Conservation (phyloP, 2,329 filamentous ascomycete genomes). For the Calonectria hongkongensis region DNA sequence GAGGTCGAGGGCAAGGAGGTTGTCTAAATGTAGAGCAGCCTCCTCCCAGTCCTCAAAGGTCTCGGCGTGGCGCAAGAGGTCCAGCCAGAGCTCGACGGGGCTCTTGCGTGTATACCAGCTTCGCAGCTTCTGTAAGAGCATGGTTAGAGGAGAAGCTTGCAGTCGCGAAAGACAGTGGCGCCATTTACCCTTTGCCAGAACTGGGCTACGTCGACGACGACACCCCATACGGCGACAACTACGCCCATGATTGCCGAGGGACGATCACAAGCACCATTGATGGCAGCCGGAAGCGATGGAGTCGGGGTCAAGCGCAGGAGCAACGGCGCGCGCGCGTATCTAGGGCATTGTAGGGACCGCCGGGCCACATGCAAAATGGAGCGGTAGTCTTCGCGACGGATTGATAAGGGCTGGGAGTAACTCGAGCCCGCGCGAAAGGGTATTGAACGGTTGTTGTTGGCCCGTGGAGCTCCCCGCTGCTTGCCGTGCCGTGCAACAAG, state of each 20-base stretch:
- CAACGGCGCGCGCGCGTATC: slow-evolving; percentile 42
- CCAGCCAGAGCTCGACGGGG: slow-evolving; percentile 78
- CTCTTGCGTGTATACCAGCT: slow-evolving; percentile 81
- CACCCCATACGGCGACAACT: slow-evolving; percentile 70
- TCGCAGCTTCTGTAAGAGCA: slow-evolving; percentile 75
- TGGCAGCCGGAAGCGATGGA: slow-evolving; percentile 35
- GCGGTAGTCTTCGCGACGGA: slow-evolving; percentile 20
- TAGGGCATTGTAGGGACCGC: slow-evolving; percentile 49
- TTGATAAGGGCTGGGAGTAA: slow-evolving; percentile 24
- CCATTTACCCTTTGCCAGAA: slow-evolving; percentile 77
- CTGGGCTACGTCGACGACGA: slow-evolving; percentile 76
- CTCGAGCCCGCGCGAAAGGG: slow-evolving; percentile 32
- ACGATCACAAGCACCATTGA: slow-evolving; percentile 57
- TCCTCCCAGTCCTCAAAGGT: slow-evolving; percentile 91
- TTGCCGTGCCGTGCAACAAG: slow-evolving; percentile 47
- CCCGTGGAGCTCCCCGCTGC: slow-evolving; percentile 49
- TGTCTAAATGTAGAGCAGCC: slow-evolving; percentile 88
- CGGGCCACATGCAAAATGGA: slow-evolving; percentile 42
- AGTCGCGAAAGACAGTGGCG: slow-evolving; percentile 22
- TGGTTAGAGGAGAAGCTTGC: slow-evolving; percentile 42
- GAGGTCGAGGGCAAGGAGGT: slow-evolving; percentile 85
- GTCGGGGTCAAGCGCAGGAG: slow-evolving; percentile 43
- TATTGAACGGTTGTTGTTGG: slow-evolving; percentile 49
- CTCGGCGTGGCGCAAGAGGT: slow-evolving; percentile 78
- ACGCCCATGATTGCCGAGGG: slow-evolving; percentile 65